These are phyloP conservation scores for Saccharum hybrid DNA, from an alignment of 202 grass and related monocot species.

Conservation along the genomic window DNA sequence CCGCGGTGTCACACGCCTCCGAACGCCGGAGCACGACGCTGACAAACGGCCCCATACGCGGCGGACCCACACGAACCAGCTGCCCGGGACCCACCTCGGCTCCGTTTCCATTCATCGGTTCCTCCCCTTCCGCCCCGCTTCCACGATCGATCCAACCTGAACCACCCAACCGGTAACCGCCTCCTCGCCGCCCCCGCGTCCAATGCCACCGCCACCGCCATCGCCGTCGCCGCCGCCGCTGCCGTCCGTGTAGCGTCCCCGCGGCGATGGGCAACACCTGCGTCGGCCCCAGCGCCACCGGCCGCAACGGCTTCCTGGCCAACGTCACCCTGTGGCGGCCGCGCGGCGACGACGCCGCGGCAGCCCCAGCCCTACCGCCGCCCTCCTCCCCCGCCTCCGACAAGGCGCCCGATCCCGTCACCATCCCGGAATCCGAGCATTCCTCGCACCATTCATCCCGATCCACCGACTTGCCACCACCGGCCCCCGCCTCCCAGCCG, in stretches of 20 bases:
- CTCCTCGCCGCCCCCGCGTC: constrained; percentile 49
- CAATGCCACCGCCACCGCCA: constrained; percentile 57
- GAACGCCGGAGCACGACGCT: constrained; percentile 25
- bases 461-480: constrained; percentile 27
- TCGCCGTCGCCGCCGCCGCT: constrained; percentile 34
- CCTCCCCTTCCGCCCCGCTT: constrained; percentile 19
- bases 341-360: constrained; percentile 22
- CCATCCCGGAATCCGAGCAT: constrained; percentile 60
- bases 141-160: constrained; percentile 48
- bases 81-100: constrained; percentile 3
- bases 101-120: constrained; percentile 15
- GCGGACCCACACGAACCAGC: background rate
- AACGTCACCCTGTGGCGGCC: constrained; percentile 60
- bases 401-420: constrained; percentile 74
- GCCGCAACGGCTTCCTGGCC: constrained; percentile 66
- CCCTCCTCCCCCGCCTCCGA: constrained; percentile 52
- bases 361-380: constrained; percentile 34
- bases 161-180: constrained; percentile 47
- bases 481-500: constrained; percentile 1
- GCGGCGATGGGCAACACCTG: constrained; percentile 91
- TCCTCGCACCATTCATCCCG: constrained; percentile 43
- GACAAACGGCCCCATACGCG: background rate
- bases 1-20: constrained; percentile 28
- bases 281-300: constrained; percentile 65
- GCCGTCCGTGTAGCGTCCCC: constrained; percentile 51